These are phyloP conservation scores for Blastocystis hominis DNA, from an alignment of 352 stramenopile species.

Conservation along the genomic window DNA sequence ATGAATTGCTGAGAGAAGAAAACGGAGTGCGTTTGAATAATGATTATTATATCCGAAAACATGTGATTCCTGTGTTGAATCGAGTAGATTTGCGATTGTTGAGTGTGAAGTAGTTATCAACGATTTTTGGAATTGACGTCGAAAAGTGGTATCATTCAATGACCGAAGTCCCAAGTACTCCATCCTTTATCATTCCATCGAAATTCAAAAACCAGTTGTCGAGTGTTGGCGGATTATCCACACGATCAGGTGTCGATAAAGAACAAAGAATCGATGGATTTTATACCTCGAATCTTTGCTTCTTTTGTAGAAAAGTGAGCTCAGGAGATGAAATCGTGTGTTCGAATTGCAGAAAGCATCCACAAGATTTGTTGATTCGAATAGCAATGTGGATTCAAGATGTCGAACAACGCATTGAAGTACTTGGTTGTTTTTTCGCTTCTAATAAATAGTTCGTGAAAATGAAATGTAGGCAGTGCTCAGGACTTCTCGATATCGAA, in stretches of 20 bases:
- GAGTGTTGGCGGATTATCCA: neutral
- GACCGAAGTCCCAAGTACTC: neutral
- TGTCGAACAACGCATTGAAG: neutral
- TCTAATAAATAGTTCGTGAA: neutral
- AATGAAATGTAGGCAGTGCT: neutral
- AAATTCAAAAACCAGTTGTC: neutral
- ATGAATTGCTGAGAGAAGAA: slow-evolving; percentile 64
- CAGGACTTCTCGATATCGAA: slow-evolving; percentile 13
- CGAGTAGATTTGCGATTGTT: neutral
- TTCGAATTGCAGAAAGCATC: neutral
- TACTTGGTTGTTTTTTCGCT: neutral
- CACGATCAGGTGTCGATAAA: neutral
- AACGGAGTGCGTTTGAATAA: slow-evolving; percentile 69
- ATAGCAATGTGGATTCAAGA: neutral
- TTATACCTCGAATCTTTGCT: slow-evolving; percentile 10
- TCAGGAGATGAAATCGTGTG: neutral
- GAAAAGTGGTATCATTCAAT: neutral
- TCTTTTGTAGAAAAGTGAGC: neutral
- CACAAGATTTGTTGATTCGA: neutral
- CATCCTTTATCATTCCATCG: neutral
- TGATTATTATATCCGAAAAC: slow-evolving; percentile 79
- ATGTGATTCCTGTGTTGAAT: slow-evolving; percentile 63
- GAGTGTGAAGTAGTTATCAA: neutral
- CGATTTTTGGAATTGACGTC: neutral
- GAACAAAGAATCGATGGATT: slow-evolving; percentile 12